A percentile compares a stretch with the other conserved stretches of the same genome.
These are phyloP conservation scores for Magnaporthales sp. DNA, from an alignment of 2,329 filamentous ascomycete genomes.

Conservation along the genomic window DNA sequence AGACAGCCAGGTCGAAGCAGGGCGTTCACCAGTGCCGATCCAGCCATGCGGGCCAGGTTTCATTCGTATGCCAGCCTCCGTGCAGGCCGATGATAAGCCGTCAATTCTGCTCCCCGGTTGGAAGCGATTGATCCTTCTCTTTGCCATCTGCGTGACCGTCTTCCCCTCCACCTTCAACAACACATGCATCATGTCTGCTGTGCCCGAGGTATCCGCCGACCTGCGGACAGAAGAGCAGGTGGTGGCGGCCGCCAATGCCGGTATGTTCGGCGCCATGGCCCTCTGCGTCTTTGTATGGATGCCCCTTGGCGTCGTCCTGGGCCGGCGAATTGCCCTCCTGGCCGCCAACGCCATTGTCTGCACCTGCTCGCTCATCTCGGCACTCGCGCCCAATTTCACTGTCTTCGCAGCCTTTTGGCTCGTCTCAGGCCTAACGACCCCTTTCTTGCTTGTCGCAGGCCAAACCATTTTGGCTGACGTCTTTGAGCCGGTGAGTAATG, in stretches of 20 bases:
- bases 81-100: neutral
- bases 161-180: conserved; percentile 24
- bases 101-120: neutral
- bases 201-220: conserved; percentile 62
- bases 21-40: neutral
- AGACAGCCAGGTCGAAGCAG: neutral
- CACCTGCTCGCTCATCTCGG: conserved; percentile 61
- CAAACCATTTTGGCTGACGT: conserved; percentile 36
- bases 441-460: conserved; percentile 64
- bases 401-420: conserved; percentile 68
- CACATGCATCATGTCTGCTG: conserved; percentile 63
- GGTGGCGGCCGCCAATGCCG: conserved; percentile 65
- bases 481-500: conserved; percentile 38
- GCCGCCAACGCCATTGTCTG: conserved; percentile 54
- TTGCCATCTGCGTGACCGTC: neutral
- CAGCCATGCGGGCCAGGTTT: neutral
- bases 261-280: conserved; percentile 63
- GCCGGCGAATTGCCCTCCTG: conserved; percentile 25
- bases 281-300: conserved; percentile 54
- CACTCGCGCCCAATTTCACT: conserved; percentile 60
- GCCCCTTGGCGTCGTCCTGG: conserved; percentile 44
- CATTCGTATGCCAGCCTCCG: neutral
- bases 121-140: neutral
- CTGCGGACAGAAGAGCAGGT: conserved; percentile 58
- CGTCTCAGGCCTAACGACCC: conserved; percentile 67